Conservation (phyloP, 352 stramenopile genomes). For the Phytophthora agathidicida region DNA sequence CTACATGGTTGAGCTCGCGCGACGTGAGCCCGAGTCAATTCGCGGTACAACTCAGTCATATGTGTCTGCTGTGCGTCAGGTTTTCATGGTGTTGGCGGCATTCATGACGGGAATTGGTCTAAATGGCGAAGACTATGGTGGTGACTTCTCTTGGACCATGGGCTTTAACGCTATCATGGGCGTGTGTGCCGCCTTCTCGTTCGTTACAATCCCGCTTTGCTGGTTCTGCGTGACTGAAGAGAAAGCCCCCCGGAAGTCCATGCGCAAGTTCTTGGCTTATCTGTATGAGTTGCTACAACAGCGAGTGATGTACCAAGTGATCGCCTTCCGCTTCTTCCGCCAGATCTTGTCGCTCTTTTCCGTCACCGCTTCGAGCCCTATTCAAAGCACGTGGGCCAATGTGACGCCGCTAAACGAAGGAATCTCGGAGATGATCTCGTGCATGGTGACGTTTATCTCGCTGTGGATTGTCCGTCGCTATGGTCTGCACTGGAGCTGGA, state of each 20-base stretch:
- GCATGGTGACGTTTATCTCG: slow-evolving; percentile 42
- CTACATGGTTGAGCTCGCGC: slow-evolving; percentile 60
- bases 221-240: slow-evolving; percentile 57
- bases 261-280: slow-evolving; percentile 39
- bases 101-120: slow-evolving; percentile 56
- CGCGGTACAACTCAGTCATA: slow-evolving; percentile 54
- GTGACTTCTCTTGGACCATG: slow-evolving; percentile 56
- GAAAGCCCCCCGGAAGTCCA: slow-evolving; percentile 34
- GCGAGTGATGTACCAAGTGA: slow-evolving; percentile 60
- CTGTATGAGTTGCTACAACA: slow-evolving; percentile 54
- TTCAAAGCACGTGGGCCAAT: slow-evolving; percentile 57
- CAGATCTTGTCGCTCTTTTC: slow-evolving; percentile 54
- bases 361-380: slow-evolving; percentile 50
- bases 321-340: slow-evolving; percentile 58
- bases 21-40: slow-evolving; percentile 48
- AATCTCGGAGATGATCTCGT: slow-evolving; percentile 53
- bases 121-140: slow-evolving; percentile 54
- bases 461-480: slow-evolving; percentile 50
- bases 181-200: slow-evolving; percentile 40
- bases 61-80: slow-evolving; percentile 39
- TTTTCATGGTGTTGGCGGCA: slow-evolving; percentile 42
- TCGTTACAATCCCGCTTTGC: slow-evolving; percentile 45
- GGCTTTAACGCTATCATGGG: slow-evolving; percentile 63
- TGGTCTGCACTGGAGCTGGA: slow-evolving; percentile 68
- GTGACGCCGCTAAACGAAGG: slow-evolving; percentile 66